Evolutionary conservation across 352 stramenopile genomes (phyloP), one percentile per base, ranked within the genome.

Genomic region (Phytophthora cryptogea): DNA sequence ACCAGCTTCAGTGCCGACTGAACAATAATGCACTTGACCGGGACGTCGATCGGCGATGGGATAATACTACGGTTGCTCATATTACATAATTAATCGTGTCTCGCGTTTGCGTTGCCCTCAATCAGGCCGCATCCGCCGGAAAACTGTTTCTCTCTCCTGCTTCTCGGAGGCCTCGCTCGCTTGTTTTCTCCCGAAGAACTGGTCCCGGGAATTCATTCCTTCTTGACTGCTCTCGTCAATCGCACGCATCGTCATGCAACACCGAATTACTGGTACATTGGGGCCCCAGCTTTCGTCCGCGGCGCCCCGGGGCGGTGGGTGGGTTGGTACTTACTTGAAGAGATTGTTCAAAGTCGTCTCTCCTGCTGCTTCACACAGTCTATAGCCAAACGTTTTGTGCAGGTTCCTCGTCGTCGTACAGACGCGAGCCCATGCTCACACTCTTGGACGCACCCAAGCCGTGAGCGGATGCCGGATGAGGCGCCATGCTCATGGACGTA

Each of bases 341-440:
- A 54, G 39, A 35, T 49, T 23, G 39, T 55, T 41, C 40, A 26
- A 60, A 61, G 54, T 17, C 30, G 28, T 60, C 26, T 27, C 13
- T 44, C 17, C 26, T 14, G 57, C 39, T 47, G 3, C n/a, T 23
- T 31, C 43, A 47, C 51, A 40, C 56, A 54, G 52, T 69, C 66
- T 89, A 92, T 59, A 90, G 77, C 83, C 83, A 92, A 54, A 89
- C 75, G 68, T 84, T 88, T 65, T 83, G 66, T 37, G 79, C 71
- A 33, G 83, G 83, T 55, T 90, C 80, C 33, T 89, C 80, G 36
- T 90, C 80, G 36, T 88, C 78, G 58, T 83, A 68, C 37, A 88
- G 48, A 39, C 61, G 72, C 10, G 75, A 74, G 28, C 45, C 72
- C 35, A 86, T 63, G 49, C 78, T 93, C 40, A 93, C 74, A 55